Base-by-base conservation (phyloP, 1,284 basidiomycete species). In the Thecaphora thlaspeos region DNA sequence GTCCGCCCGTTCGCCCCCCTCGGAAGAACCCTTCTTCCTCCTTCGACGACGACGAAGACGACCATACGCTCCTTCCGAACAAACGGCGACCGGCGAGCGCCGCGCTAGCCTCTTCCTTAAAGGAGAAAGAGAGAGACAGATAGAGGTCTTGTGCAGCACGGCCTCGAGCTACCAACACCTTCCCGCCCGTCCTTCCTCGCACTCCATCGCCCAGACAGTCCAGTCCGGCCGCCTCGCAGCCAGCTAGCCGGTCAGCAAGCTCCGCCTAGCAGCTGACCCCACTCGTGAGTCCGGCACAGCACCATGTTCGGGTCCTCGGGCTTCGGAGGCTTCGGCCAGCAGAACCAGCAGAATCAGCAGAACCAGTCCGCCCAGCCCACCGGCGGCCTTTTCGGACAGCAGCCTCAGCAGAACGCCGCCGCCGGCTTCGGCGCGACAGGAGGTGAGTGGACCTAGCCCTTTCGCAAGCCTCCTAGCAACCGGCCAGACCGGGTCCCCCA, bases 371-470 rank as follows among this genome's bases (percentile, higher is more conserved):
- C 77, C 51, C 70, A 66, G 24, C 54, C 48, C 3, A 65, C 79
- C 24, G 70, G 67, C 2, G 71, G 64, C 37, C 73, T 77, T 21
- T 80, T 80, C 48, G 79, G 78, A 43, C 75, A 75, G 45, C 50
- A 55, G 37, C 72, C 71, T 10, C 56, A 63, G 32, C 74, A 72
- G 5, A 61, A 66, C 26, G 77, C 76, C 21, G 79, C 78, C 30
- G 50, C 60, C 41, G 47, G 49, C 12, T 65, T 65, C 34, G 62
- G 62, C 26, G 30, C 52, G 5, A 44, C 57, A 18, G 55, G 50
- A 43, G 62, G 62, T 65, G 50, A 55, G 62, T 52, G 5, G 4
- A 14, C 4, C 14, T 15, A n/a, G 19, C 4, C 30, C 7, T 36
- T 26, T 7, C 22, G 14, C 18, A 3, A 22, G 17, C 14, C 21